Conservation (phyloP, 2,329 filamentous ascomycete genomes). For the Diaporthe ilicicola region DNA sequence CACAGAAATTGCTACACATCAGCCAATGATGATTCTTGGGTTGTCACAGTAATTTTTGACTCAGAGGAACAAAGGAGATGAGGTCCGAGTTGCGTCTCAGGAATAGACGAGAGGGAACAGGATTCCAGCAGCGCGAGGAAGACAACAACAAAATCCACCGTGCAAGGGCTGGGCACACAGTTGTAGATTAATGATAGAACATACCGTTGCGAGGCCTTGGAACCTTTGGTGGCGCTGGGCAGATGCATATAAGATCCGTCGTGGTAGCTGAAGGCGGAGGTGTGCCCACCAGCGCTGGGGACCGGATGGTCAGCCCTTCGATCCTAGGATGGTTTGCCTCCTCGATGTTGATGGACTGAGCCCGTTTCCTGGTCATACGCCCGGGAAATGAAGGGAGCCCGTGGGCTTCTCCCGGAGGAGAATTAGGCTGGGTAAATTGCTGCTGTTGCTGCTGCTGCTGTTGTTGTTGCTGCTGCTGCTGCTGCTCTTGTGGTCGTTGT, state of each 20-base stretch:
- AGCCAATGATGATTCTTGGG: conserved; percentile 17
- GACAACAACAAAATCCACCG: conserved; percentile 23
- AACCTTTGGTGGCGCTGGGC: conserved; percentile 64
- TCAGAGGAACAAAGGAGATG: conserved; percentile 31
- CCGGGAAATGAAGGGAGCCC: conserved; percentile 28
- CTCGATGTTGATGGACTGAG: conserved; percentile 54
- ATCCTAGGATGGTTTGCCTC: conserved; percentile 51
- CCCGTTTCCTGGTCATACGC: conserved; percentile 50
- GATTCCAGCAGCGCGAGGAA: conserved; percentile 14
- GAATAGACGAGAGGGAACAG: conserved; percentile 28
- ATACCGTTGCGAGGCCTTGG: conserved; percentile 67
- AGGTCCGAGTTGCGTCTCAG: conserved; percentile 33
- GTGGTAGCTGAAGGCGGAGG: conserved; percentile 36
- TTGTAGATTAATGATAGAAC: conserved; percentile 40
- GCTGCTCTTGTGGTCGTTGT: conserved; percentile 2
- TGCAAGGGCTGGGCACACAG: conserved; percentile 30
- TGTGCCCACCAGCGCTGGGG: conserved; percentile 40
- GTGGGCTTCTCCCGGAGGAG: conserved; percentile 11
- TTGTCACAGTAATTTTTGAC: conserved; percentile 25
- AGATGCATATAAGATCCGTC: conserved; percentile 62
- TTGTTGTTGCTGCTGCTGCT: background rate
- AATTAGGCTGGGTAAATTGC: background rate
- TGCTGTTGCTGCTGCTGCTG: background rate
- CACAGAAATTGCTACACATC: conserved; percentile 14
- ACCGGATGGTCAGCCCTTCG: conserved; percentile 46